Base-by-base conservation (phyloP, 129 eudicot species). In the Flaveria brownii region DNA sequence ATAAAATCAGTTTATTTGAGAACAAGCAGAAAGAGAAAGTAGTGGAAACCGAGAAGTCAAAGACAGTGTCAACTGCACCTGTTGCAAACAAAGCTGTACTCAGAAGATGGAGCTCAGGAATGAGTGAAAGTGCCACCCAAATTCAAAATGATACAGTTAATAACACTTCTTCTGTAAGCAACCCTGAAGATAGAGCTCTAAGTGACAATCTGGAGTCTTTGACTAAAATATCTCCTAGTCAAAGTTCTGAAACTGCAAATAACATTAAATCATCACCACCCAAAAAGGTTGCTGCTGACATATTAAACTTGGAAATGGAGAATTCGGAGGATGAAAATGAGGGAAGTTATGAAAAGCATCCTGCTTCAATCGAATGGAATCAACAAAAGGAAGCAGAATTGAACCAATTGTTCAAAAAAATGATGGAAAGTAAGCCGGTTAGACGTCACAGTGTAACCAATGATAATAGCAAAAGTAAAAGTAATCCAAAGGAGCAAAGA, bases 91-190 rank as follows among this genome's bases (percentile, higher is more conserved):
- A 88, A 82, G 85, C 99, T 73, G 99, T 94, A 28, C 75, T 94
- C 75, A 85, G 99, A 82, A 89, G 99, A 86, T 94, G 99, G 99
- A 94, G 99, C 68, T 82, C 96, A 8, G 96, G 93, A 54, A 83
- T 86, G 87, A 81, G 93, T 22, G 96, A 86, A 81, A 86, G 78
- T 79, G 82, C 89, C 78, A 81, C 78, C 25, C 78, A 59, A 46
- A 41, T 76, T 17, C 42, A 66, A 30, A 63, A 63, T 41, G 91
- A 87, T 70, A n/a, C 49, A 64, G 68, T 54, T 50, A 74, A 82
- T 28, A 86, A 85, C 41, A 78, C 82, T 66, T 67, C 85, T 68
- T 70, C 52, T 73, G 36, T 46, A 41, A 61, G 68, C 47, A 57
- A 25, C 73, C 75, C 51, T 3, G 73, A 81, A 81, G 73, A 84